A percentile compares a stretch with the other conserved stretches of the same genome.
Conservation (phyloP, 2,329 filamentous ascomycete species). For the Aphanocladium album region DNA sequence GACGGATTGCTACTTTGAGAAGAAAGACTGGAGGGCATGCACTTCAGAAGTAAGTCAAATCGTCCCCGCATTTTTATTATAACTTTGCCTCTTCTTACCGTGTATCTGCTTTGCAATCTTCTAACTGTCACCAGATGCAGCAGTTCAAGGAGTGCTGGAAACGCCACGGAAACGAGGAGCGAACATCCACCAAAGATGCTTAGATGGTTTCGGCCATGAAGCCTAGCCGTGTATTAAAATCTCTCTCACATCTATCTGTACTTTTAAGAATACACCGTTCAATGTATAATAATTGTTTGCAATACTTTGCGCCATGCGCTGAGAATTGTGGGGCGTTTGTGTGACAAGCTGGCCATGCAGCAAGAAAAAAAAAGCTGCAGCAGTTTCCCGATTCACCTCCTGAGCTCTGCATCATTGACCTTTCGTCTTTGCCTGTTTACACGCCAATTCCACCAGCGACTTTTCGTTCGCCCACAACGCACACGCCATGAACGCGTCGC, state of each 20-base stretch:
- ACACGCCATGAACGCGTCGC: conserved; percentile 5
- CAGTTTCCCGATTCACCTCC: background rate
- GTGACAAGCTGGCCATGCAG: background rate
- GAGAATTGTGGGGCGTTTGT: background rate
- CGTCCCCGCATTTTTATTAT: background rate
- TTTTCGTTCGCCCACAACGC: background rate
- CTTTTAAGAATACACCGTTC: background rate
- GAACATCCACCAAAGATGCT: conserved; percentile 71
- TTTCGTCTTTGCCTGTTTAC: too few species aligned
- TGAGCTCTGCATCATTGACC: background rate
- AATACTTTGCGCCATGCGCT: background rate
- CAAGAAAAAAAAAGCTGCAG: background rate
- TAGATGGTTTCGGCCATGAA: conserved; percentile 16
- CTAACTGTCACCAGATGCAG: conserved; percentile 63
- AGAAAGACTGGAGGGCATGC: conserved; percentile 92
- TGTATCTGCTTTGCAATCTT: background rate
- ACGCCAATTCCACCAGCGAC: background rate
- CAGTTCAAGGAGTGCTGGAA: conserved; percentile 90
- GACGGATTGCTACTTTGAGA: conserved; percentile 94
- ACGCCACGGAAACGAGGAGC: conserved; percentile 74
- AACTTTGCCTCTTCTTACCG: background rate
- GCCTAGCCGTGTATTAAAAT: background rate
- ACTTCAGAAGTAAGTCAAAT: conserved; percentile 68
- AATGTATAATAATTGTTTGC: background rate
- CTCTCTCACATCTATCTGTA: background rate